These are phyloP conservation scores for Podospora conica DNA, from an alignment of 495 filamentous ascomycete genomes.

Conservation along the genomic window DNA sequence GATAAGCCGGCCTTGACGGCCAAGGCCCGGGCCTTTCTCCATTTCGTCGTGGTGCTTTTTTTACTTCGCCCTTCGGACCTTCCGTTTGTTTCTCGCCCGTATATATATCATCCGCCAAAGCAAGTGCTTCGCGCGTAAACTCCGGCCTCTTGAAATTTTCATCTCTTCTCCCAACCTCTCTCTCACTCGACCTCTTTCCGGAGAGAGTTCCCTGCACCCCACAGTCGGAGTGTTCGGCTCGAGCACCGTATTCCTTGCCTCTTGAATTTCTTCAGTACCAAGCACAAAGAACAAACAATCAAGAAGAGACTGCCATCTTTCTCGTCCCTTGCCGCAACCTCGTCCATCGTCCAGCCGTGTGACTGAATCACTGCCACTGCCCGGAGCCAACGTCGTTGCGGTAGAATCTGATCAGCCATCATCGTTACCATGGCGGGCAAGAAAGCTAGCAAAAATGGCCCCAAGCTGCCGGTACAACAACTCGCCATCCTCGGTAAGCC, in stretches of 20 bases:
- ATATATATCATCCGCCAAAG: not conserved
- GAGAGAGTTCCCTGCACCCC: not conserved
- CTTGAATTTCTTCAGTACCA: not conserved
- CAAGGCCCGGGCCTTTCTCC: not conserved
- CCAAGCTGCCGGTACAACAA: constrained; percentile 44
- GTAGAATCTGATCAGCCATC: not conserved
- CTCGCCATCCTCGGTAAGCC: constrained; percentile 59
- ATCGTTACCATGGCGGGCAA: constrained; percentile 23
- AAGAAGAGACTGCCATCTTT: not conserved
- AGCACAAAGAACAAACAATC: not conserved
- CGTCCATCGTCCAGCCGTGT: not conserved
- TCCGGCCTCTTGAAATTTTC: not conserved
- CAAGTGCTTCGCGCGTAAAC: not conserved
- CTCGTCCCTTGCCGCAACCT: not conserved
- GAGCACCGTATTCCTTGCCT: not conserved
- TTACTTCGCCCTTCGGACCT: not conserved
- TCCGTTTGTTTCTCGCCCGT: not conserved
- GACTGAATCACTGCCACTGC: not conserved
- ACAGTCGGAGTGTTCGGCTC: not conserved
- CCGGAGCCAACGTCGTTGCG: not conserved
- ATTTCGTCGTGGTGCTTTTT: not conserved
- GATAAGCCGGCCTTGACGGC: not conserved
- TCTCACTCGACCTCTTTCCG: too few relatives aligned
- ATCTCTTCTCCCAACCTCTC: not conserved
- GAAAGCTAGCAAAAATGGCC: constrained; percentile 23